Percentiles rank a stretch among this genome's conserved stretches.
phyloP scores from a whole-genome alignment of 495 filamentous ascomycete species.

The Melanomma pulvis-pyrius region DNA sequence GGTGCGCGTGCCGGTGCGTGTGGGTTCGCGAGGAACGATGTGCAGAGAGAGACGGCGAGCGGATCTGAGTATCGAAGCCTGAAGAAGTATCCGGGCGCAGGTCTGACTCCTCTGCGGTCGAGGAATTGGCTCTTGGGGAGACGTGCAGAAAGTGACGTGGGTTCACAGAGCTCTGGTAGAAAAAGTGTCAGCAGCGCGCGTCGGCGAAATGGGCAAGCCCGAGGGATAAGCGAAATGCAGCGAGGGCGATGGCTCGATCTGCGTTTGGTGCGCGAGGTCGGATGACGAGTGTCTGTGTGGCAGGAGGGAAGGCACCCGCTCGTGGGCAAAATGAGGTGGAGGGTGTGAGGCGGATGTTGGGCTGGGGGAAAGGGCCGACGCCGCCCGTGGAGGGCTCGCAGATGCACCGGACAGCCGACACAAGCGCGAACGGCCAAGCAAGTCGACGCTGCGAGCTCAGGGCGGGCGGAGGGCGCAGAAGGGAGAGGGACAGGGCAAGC shows the following conservation, averaged over 20 bases:
- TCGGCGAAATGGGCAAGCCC: neutral
- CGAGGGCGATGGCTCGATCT: neutral
- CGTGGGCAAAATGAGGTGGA: neutral
- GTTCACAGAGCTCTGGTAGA: neutral
- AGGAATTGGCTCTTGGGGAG: neutral
- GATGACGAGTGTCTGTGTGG: neutral
- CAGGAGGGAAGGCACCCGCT: neutral
- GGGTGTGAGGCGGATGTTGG: neutral
- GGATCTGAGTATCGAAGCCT: neutral
- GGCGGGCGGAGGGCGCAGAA: neutral
- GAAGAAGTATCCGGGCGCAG: neutral
- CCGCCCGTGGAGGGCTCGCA: neutral
- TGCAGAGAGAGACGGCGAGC: neutral
- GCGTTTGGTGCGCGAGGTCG: neutral
- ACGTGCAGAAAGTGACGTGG: neutral
- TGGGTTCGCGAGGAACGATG: neutral
- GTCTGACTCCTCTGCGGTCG: neutral
- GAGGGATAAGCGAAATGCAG: neutral
- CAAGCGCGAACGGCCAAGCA: constrained; percentile 1
- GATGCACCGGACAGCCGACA: neutral
- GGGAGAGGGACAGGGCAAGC: neutral
- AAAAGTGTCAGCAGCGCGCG: neutral
- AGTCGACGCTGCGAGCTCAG: constrained; percentile 1
- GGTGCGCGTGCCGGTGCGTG: neutral
- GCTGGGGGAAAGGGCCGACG: neutral